These are phyloP conservation scores for Leucocoprinus gongylophorus DNA, from an alignment of 1,284 basidiomycete genomes.

Conservation along the genomic window DNA sequence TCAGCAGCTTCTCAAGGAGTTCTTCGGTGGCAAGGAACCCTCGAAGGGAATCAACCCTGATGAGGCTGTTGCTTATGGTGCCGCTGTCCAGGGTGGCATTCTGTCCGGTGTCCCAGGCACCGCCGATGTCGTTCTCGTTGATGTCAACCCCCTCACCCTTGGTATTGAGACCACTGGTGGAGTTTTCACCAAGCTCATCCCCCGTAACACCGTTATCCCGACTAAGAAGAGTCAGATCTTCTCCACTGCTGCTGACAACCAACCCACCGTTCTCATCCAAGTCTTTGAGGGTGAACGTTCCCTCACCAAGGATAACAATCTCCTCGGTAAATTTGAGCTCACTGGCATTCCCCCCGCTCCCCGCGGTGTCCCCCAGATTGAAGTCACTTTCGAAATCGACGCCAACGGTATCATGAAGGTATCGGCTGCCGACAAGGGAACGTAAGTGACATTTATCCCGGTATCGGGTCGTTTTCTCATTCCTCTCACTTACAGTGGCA, in stretches of 20 bases:
- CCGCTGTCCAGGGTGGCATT: slow-evolving; percentile 96
- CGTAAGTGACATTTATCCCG: slow-evolving; percentile 40
- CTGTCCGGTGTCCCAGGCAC: slow-evolving; percentile 81
- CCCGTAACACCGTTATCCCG: slow-evolving; percentile 95
- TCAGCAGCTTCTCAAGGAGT: slow-evolving; percentile 92
- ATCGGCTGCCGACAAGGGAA: slow-evolving; percentile 84
- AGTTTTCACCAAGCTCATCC: slow-evolving; percentile 95
- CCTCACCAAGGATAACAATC: slow-evolving; percentile 95
- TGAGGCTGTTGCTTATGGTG: slow-evolving; percentile 93
- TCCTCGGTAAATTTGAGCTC: slow-evolving; percentile 94
- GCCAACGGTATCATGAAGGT: slow-evolving; percentile 91
- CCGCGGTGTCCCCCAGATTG: slow-evolving; percentile 91
- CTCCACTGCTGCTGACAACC: slow-evolving; percentile 93
- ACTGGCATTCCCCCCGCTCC: slow-evolving; percentile 89
- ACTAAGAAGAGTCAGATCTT: slow-evolving; percentile 98
- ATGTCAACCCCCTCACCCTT: slow-evolving; percentile 88
- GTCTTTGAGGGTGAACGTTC: slow-evolving; percentile 93
- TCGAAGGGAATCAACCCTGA: slow-evolving; percentile 93
- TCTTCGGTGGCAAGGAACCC: slow-evolving; percentile 84
- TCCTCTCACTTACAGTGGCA: slow-evolving; percentile 48
- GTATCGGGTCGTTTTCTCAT: not conserved
- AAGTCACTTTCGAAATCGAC: slow-evolving; percentile 92
- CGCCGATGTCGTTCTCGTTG: slow-evolving; percentile 86
- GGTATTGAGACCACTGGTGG: slow-evolving; percentile 99
- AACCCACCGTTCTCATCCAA: slow-evolving; percentile 84